Evolutionary conservation across 305 asterid species (phyloP).

Genomic region (Ilex paraguariensis): DNA sequence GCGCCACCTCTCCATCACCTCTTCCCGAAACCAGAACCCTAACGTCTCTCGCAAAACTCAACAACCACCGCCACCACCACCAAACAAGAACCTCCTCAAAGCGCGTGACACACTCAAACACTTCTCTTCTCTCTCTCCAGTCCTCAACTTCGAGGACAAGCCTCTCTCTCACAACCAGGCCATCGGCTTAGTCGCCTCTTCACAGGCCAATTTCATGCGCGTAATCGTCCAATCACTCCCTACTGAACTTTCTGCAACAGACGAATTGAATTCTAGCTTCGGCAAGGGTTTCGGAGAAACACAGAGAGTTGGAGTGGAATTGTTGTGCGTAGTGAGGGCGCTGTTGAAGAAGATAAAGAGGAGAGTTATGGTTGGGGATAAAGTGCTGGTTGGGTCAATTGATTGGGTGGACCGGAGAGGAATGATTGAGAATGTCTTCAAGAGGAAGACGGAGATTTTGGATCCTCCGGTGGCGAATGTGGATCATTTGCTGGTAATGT

Average conservation of each 20-base stretch:
- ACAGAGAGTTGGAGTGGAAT: slow-evolving; percentile 43
- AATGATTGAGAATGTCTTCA: slow-evolving; percentile 81
- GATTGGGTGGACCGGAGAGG: slow-evolving; percentile 90
- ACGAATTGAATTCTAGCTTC: not conserved
- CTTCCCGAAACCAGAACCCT: slow-evolving; percentile 33
- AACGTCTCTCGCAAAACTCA: slow-evolving; percentile 47
- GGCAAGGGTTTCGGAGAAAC: not conserved
- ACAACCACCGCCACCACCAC: slow-evolving; percentile 37
- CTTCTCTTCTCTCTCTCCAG: slow-evolving; percentile 56
- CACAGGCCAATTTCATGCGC: slow-evolving; percentile 98
- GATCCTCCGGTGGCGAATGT: slow-evolving; percentile 97
- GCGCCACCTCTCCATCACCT: slow-evolving; percentile 14
- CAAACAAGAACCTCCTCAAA: slow-evolving; percentile 50
- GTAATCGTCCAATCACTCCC: slow-evolving; percentile 59
- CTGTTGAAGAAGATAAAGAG: slow-evolving; percentile 88
- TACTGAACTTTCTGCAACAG: slow-evolving; percentile 12
- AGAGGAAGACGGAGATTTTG: slow-evolving; percentile 58
- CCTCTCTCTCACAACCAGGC: slow-evolving; percentile 65
- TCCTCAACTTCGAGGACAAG: slow-evolving; percentile 49
- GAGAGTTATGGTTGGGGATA: slow-evolving; percentile 89
- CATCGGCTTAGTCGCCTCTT: slow-evolving; percentile 65
- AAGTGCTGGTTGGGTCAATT: slow-evolving; percentile 76
- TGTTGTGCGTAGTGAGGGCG: slow-evolving; percentile 85
- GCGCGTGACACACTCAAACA: slow-evolving; percentile 73
- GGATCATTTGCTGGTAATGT: slow-evolving; percentile 75